Evolutionary conservation across 2,329 filamentous ascomycete genomes (phyloP), one percentile per base, ranked within the genome.

Genomic region (Phialemonium atrogriseum): DNA sequence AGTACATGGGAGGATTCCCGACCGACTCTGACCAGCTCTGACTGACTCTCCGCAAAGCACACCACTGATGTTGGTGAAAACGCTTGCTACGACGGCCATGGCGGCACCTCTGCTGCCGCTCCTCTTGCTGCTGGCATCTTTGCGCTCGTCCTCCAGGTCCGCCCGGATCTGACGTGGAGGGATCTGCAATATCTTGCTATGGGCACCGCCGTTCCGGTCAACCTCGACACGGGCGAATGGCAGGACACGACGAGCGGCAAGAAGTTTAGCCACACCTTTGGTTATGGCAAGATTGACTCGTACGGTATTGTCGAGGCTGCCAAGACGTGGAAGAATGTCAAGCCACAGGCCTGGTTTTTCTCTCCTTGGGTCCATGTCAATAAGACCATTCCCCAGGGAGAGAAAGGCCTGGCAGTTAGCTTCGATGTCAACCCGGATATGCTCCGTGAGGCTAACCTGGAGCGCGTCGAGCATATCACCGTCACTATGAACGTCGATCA

Each of bases 401-500:
- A 84, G 15, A 59, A 83, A 34, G 91, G 91, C 1, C 60, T 98
- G 23, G 72, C 80, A 2, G 85, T 84, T 32, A 70, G 65, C n/a
- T 88, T 94, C 45, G 77, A 87, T 29, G 77, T 98, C 23, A 95
- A 85, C 0, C 58, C 76, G 33, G 77, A 87, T 13, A 86, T 88
- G 75, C 64, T 96, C 35, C 75, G 80, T 49, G 59, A 77, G 14
- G 85, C 85, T 44, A 98, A 98, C 51, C 55, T 98, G 10, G 85
- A 79, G 48, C 77, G 84, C 11, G 52, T 98, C 16, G 91, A 98
- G 62, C 91, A 98, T 59, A 84, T 98, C 21, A 96, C 89, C 1
- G 75, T 98, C 21, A 96, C 89, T 3, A 98, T 98, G 88, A 98
- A 98, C 49, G 72, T 95, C 15, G 74, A 84, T 33, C 91, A 98